phyloP scores from a whole-genome alignment of 495 filamentous ascomycete genomes.

The Neurospora africana region DNA sequence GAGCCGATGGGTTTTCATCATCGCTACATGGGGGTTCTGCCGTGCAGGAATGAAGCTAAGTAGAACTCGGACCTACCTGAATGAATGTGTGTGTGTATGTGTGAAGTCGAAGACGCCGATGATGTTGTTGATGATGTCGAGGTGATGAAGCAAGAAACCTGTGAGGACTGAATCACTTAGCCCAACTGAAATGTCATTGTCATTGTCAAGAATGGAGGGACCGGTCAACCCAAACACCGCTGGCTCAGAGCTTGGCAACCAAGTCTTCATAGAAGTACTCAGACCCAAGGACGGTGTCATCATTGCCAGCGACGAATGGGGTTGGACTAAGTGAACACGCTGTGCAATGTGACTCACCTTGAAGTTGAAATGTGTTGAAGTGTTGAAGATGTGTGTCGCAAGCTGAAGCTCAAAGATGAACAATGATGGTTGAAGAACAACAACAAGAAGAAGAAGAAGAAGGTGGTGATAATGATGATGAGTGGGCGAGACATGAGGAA shows the following conservation, averaged over 20 bases:
- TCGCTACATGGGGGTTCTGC: background rate
- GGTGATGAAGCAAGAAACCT: background rate
- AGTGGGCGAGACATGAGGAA: background rate
- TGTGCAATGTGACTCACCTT: background rate
- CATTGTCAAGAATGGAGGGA: background rate
- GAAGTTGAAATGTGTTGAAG: background rate
- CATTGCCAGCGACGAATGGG: background rate
- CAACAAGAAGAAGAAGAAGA: background rate
- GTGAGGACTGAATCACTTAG: background rate
- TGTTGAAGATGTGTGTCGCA: background rate
- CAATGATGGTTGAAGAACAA: background rate
- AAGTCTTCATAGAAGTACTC: background rate
- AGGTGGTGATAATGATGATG: background rate
- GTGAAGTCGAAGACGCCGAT: background rate
- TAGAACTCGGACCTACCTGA: background rate
- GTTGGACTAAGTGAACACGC: background rate
- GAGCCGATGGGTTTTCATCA: background rate
- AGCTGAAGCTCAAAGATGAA: background rate
- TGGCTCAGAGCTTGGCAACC: background rate
- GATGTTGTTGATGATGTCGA: background rate
- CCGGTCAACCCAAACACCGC: background rate
- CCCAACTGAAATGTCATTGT: background rate
- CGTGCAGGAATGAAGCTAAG: background rate
- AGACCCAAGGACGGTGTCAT: background rate
- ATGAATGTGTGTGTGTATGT: background rate